Evolutionary conservation across 345 rosid genomes (phyloP).

Genomic region (Aurinia saxatilis): DNA sequence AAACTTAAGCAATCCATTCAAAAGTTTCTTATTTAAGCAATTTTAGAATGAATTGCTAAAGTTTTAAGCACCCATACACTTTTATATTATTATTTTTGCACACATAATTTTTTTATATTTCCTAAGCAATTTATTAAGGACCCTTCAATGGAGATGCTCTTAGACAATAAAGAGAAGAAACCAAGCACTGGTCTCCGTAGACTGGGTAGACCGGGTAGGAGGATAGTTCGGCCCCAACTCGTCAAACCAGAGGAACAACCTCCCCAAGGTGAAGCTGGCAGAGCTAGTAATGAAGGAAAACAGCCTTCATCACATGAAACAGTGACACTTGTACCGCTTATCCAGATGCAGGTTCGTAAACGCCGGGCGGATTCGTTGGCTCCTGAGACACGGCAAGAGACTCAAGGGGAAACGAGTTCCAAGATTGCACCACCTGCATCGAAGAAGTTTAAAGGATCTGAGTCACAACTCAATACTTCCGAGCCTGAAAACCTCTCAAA

Average conservation of each 20-base stretch:
- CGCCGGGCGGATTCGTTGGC: conserved; percentile 52
- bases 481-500: conserved; percentile 31
- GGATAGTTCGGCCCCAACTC: conserved; percentile 75
- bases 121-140: no score
- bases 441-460: conserved; percentile 61
- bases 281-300: conserved; percentile 41
- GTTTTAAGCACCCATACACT: no score
- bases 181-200: conserved; percentile 52
- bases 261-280: conserved; percentile 53
- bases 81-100: no score
- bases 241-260: conserved; percentile 42
- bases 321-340: conserved; percentile 32
- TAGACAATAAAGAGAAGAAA: conserved; percentile 61
- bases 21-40: no score
- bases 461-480: conserved; percentile 31
- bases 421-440: conserved; percentile 38
- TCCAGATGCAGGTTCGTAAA: conserved; percentile 46
- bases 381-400: conserved; percentile 50
- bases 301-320: conserved; percentile 39
- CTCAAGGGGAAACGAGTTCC: conserved; percentile 35
- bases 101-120: no score
- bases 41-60: no score
- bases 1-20: no score
- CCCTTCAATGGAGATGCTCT: no score
- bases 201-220: conserved; percentile 55